phyloP scores from a whole-genome alignment of 257 asterid genomes.

The Primulina tabacum region DNA sequence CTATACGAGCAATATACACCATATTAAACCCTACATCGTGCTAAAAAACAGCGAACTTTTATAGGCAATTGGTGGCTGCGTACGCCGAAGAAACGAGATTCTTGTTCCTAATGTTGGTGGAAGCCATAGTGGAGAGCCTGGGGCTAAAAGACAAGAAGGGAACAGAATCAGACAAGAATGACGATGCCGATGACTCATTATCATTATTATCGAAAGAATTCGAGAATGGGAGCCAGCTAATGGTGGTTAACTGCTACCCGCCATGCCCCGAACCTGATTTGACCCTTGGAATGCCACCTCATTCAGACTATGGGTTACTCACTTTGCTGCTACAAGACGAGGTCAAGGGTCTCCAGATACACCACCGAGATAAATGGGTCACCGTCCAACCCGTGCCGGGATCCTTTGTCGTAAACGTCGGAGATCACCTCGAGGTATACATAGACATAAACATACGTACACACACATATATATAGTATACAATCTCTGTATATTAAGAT shows the following conservation, averaged over 20 bases:
- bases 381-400: conserved; percentile 72
- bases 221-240: conserved; percentile 82
- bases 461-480: no score
- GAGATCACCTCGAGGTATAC: conserved; percentile 91
- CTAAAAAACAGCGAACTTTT: background rate
- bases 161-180: conserved; percentile 16
- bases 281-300: conserved; percentile 91
- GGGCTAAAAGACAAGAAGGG: conserved; percentile 40
- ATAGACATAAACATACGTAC: no score
- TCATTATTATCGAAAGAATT: conserved; percentile 38
- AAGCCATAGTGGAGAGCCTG: conserved; percentile 75
- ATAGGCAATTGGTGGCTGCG: conserved; percentile 36
- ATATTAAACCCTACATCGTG: no score
- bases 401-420: conserved; percentile 84
- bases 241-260: conserved; percentile 78
- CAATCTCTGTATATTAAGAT: no score
- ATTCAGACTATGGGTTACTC: conserved; percentile 82
- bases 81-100: conserved; percentile 56
- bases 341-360: conserved; percentile 73
- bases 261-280: conserved; percentile 88
- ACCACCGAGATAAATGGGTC: conserved; percentile 50
- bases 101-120: conserved; percentile 54
- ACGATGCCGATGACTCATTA: conserved; percentile 22
- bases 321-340: conserved; percentile 85
- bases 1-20: no score